phyloP scores from a whole-genome alignment of 2,329 filamentous ascomycete species.

The Paecilomyces sp. region DNA sequence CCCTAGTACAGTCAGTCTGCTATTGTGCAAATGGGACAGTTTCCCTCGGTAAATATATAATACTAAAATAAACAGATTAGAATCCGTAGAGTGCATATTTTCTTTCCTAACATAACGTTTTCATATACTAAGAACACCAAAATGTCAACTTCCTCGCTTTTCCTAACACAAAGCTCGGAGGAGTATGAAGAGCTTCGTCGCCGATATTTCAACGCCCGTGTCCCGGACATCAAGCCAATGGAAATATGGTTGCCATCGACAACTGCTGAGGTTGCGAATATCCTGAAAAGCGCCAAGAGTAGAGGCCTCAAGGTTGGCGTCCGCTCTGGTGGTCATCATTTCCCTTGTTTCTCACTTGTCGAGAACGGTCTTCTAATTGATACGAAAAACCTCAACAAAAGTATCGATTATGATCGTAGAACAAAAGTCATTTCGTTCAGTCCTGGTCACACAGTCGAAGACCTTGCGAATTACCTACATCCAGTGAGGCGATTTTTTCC shows the following conservation, averaged over 20 bases:
- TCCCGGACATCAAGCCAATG: not conserved
- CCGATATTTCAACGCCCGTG: not conserved
- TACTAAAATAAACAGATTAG: too few relatives aligned
- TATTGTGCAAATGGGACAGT: too few relatives aligned
- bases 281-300: not conserved
- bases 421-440: not conserved
- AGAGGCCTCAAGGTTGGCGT: conserved; percentile 1
- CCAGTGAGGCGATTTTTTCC: conserved; percentile 14
- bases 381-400: not conserved
- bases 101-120: too few relatives aligned
- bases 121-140: too few relatives aligned
- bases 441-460: not conserved
- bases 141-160: too few relatives aligned
- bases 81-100: too few relatives aligned
- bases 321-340: conserved; percentile 13
- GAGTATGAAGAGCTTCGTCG: too few relatives aligned
- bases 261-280: too few relatives aligned
- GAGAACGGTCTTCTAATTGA: conserved; percentile 2
- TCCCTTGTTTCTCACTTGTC: conserved; percentile 8
- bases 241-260: not conserved
- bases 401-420: not conserved
- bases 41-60: too few relatives aligned
- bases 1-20: too few relatives aligned
- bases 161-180: too few relatives aligned
- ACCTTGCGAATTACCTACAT: not conserved